phyloP scores from a whole-genome alignment of 179 eudicot genomes.

The Actinidia chinensis region DNA sequence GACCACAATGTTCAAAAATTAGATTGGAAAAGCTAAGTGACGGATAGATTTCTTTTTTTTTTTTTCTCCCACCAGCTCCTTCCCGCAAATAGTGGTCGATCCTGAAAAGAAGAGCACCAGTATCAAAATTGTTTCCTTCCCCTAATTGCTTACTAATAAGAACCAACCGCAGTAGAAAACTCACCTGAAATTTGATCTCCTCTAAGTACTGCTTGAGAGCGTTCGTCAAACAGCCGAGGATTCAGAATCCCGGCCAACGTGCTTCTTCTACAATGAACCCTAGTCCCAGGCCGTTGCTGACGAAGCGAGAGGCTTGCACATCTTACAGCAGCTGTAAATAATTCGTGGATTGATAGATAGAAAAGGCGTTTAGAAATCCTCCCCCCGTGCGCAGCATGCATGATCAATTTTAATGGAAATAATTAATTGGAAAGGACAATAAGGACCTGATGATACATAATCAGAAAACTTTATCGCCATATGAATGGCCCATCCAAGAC shows the following conservation, averaged over 20 bases:
- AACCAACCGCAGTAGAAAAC: neutral
- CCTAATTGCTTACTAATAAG: neutral
- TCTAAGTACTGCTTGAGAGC: conserved; percentile 76
- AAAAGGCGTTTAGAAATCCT: conserved; percentile 80
- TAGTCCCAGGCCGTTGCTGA: conserved; percentile 85
- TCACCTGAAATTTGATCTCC: conserved; percentile 97
- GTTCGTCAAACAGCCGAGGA: conserved; percentile 88
- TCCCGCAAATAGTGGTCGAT: conserved; percentile 96
- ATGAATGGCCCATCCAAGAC: no score
- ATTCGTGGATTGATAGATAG: conserved; percentile 88
- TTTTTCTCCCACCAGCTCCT: conserved; percentile 98
- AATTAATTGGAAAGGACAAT: no score
- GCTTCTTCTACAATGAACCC: conserved; percentile 98
- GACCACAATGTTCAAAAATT: conserved; percentile 93
- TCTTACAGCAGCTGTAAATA: conserved; percentile 80
- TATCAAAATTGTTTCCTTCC: conserved; percentile 2
- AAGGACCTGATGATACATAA: no score
- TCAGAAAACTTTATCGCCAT: no score
- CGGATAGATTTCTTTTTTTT: conserved; percentile 89
- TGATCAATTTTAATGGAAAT: conserved; percentile 10
- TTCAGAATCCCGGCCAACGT: conserved; percentile 93
- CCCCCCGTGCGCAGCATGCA: conserved; percentile 56
- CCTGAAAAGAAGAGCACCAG: conserved; percentile 37
- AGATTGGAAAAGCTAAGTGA: conserved; percentile 97
- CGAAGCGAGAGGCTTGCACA: conserved; percentile 86